Base-by-base conservation (phyloP, 768 basidiomycete species). In the Lentinula sp. region DNA sequence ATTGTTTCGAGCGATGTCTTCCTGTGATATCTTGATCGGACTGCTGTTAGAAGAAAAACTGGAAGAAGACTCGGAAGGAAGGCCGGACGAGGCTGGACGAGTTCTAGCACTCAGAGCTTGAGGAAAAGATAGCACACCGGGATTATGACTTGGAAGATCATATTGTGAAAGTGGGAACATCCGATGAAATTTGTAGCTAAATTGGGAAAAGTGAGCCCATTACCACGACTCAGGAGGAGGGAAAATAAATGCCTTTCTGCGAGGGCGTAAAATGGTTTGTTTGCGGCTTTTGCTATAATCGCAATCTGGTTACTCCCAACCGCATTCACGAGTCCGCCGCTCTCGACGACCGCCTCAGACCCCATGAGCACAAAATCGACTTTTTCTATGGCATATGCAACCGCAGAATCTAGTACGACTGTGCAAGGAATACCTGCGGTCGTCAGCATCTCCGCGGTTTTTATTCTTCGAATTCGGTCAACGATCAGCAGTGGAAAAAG, bases 261-360 rank as follows among this genome's bases (percentile, higher is more conserved):
- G 39, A 95, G 81, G 55, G 93, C 95, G 75, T 98, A 98, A 72
- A 98, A 95, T 4, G 97, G 96, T 72, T 96, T 97, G 69, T 93
- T 91, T 60, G 90, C 85, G 42, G 93, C 90, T 72, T 93, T 93
- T 57, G 97, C 96, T 60, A 98, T 92, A 69, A 97, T 90, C 3
- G 97, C 96, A 66, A 98, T 94, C 75, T 97, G 94, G 73, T 93
- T 95, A 68, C 94, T 94, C 45, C 96, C 96, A 41, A 98, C 90
- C 56, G 90, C 92, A 70, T 95, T 95, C 66, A 95, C 85, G 62
- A 93, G 76, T 4, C 95, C 93, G 48, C 97, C 97, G 64, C 91
- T 94, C 74, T 98, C 97, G 5, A 97, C 96, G 32, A 99, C 95
- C 7, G 95, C 97, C 77, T 99, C 97, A 43, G 95, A 95, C 36